These are phyloP conservation scores for Mucor velutinosus DNA, from an alignment of 371 early-diverging fungal genomes.

Conservation along the genomic window DNA sequence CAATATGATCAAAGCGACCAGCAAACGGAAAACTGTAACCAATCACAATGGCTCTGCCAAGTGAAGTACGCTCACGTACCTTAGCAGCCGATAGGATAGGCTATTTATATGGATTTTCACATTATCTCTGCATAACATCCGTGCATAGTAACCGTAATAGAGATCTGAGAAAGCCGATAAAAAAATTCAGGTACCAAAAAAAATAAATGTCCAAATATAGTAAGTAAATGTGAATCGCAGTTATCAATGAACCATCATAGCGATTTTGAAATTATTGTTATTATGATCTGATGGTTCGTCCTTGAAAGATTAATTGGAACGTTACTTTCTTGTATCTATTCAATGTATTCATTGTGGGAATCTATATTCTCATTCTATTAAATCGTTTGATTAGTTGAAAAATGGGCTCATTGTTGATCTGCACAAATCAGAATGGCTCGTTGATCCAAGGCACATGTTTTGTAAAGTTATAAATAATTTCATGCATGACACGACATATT, in stretches of 20 bases:
- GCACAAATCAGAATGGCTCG: neutral
- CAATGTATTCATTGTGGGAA: neutral
- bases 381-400: neutral
- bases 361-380: neutral
- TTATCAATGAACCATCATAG: neutral
- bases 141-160: neutral
- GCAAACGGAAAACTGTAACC: no score
- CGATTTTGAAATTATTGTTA: neutral
- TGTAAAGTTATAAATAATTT: neutral
- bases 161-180: neutral
- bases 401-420: neutral
- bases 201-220: neutral
- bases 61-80: neutral
- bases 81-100: neutral
- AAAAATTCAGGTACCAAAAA: neutral
- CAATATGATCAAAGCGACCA: no score
- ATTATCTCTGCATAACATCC: neutral
- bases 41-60: no score
- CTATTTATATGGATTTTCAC: neutral
- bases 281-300: no score
- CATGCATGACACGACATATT: neutral
- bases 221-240: neutral
- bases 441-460: constrained; percentile 1
- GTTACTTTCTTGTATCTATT: neutral
- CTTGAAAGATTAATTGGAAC: no score